Conservation (phyloP, 2,329 filamentous ascomycete genomes). For the Trichoderma koningiopsis region DNA sequence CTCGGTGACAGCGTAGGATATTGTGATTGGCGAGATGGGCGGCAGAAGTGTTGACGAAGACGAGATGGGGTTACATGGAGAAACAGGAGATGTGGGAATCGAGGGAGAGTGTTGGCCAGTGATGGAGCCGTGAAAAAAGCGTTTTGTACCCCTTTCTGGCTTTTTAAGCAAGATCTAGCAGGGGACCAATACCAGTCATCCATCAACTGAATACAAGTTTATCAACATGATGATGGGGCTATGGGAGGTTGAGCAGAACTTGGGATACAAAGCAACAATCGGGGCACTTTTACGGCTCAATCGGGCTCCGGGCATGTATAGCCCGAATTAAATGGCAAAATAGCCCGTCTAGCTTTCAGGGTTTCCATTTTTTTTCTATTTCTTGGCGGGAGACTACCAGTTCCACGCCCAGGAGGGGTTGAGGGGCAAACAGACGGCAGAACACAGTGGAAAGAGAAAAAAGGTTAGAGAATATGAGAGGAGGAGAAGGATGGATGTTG, state of each 20-base stretch:
- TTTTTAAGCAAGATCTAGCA: no score
- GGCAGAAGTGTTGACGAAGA: neutral
- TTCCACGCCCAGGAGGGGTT: neutral
- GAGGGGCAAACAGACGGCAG: neutral
- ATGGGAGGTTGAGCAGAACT: neutral
- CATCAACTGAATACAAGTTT: neutral
- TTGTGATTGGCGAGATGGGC: conserved; percentile 10
- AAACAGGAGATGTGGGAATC: neutral
- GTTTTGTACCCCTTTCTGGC: neutral
- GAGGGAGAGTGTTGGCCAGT: neutral
- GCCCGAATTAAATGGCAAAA: neutral
- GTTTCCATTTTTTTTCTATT: neutral
- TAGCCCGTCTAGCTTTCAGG: neutral
- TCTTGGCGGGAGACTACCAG: neutral
- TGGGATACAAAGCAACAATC: neutral
- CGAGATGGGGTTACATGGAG: neutral
- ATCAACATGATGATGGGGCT: no score
- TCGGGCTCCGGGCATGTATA: neutral
- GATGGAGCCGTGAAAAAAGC: neutral
- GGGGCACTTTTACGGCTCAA: neutral
- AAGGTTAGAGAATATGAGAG: neutral
- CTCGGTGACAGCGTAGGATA: neutral
- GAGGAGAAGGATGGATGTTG: neutral
- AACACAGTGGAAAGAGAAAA: no score
- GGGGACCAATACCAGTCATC: no score